Evolutionary conservation across 2,329 filamentous ascomycete genomes (phyloP).

Genomic region (Penicillium concentricum): DNA sequence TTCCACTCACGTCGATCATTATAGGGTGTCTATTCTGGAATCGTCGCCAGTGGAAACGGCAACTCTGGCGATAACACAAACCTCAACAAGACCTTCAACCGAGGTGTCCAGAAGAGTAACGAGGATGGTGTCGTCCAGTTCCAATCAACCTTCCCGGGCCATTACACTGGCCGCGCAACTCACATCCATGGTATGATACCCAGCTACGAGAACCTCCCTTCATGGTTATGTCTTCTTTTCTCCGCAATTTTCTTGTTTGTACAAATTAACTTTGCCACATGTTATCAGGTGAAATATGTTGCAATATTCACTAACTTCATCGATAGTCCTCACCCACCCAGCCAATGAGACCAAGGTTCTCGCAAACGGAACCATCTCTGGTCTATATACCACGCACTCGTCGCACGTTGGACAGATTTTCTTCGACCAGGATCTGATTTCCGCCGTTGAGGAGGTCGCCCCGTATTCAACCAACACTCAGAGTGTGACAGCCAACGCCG

Average conservation of each 20-base stretch:
- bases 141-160: constrained; percentile 46
- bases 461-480: constrained; percentile 53
- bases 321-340: constrained; percentile 33
- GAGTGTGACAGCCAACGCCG: constrained; percentile 49
- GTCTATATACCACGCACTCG: constrained; percentile 43
- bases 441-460: constrained; percentile 47
- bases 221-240: not conserved
- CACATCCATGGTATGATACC: constrained; percentile 33
- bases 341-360: constrained; percentile 36
- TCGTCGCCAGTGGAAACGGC: constrained; percentile 39
- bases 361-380: constrained; percentile 53
- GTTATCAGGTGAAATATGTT: not conserved
- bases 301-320: not conserved
- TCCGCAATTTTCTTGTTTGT: not conserved
- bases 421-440: constrained; percentile 61
- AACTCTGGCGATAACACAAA: constrained; percentile 39
- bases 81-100: constrained; percentile 46
- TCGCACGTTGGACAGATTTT: constrained; percentile 65
- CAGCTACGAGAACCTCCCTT: not conserved
- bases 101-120: constrained; percentile 47
- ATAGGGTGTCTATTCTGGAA: constrained; percentile 42
- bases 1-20: not conserved
- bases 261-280: not conserved
- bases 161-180: constrained; percentile 44
- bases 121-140: constrained; percentile 45